Percentiles rank a stretch among this genome's conserved stretches.
Evolutionary conservation across 108 stramenopile genomes (phyloP).

Genomic region (Bacterosira constricta): DNA sequence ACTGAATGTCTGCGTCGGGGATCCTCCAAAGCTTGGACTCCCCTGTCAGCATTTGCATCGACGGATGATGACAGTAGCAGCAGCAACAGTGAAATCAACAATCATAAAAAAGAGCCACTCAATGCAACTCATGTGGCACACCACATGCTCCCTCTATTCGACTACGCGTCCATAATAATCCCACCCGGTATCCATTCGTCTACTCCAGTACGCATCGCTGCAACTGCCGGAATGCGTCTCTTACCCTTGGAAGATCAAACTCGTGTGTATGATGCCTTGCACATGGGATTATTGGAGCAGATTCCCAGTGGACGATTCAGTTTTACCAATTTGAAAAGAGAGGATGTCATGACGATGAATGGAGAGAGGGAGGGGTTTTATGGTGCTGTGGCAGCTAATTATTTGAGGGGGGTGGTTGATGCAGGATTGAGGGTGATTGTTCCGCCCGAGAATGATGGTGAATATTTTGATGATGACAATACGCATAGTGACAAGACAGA

Average conservation of each 20-base stretch:
- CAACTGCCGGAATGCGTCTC: conserved; percentile 90
- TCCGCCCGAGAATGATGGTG: conserved; percentile 13
- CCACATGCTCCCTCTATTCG: conserved; percentile 82
- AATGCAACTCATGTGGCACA: conserved; percentile 63
- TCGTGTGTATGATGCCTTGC: conserved; percentile 77
- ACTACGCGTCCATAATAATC: conserved; percentile 77
- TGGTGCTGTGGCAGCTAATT: conserved; percentile 88
- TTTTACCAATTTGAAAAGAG: conserved; percentile 57
- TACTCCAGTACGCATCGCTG: conserved; percentile 77
- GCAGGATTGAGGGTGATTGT: conserved; percentile 60
- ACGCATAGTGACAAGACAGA: not conserved
- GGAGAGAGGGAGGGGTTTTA: conserved; percentile 85
- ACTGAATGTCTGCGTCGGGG: conserved; percentile 74
- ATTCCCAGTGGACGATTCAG: conserved; percentile 40
- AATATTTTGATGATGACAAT: not conserved
- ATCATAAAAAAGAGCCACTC: conserved; percentile 8
- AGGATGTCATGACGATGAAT: conserved; percentile 75
- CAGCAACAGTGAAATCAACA: conserved; percentile 25
- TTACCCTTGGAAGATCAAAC: conserved; percentile 61
- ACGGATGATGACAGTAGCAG: conserved; percentile 19
- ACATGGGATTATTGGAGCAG: conserved; percentile 66
- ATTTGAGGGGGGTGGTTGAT: conserved; percentile 79
- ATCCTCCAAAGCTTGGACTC: conserved; percentile 70
- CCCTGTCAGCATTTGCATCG: conserved; percentile 76
- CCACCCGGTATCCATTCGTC: conserved; percentile 62